Base-by-base conservation (phyloP, 108 stramenopile species). In the Skeletonema potamos region DNA sequence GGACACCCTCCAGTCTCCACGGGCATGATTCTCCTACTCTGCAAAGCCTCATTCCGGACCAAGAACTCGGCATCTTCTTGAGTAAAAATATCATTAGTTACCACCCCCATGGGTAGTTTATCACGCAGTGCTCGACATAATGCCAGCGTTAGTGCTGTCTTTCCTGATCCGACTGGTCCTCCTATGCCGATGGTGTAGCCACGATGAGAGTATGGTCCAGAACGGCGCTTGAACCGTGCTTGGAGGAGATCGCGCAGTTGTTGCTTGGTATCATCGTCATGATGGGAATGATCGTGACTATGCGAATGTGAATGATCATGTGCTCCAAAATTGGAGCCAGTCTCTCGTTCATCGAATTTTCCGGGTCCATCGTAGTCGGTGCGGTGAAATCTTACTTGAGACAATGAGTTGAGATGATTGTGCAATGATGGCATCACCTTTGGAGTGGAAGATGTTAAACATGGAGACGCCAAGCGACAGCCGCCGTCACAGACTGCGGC, bases 1-100 rank as follows among this genome's bases (percentile, higher is more conserved):
- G 98, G 98, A 85, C 98, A 98, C 6, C 98, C 98, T 26, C 98
- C 98, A 13, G 98, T 99, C 71, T 99, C 98, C 34, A 99, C 96
- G 10, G 98, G 96, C 27, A 76, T 55, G 62, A 99, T 98, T 56
- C 92, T 82, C 17, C 82, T 64, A 10, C 76, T 62, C 2, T 82
- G 83, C 62, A 99, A 87, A 4, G 93, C 98, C 20, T 83, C 55
- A 41, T 94, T 80, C 2, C 93, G 79, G 0, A 77, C 80, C 33
- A 99, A 86, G 65, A 99, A 99, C 77, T 99, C 95, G 32, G 90
- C 92, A 84, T 99, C 98, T 83, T 99, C 98, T 62, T 92, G 92
- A 4, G 98, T 99, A 72, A 99, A 99, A 46, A 99, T 99, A 55
- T 99, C 98, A 71, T 99, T 99, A 13, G 98, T 99, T 1, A 99